Evolutionary conservation across 352 stramenopile species (phyloP).

Genomic region (Peronospora belbahrii): DNA sequence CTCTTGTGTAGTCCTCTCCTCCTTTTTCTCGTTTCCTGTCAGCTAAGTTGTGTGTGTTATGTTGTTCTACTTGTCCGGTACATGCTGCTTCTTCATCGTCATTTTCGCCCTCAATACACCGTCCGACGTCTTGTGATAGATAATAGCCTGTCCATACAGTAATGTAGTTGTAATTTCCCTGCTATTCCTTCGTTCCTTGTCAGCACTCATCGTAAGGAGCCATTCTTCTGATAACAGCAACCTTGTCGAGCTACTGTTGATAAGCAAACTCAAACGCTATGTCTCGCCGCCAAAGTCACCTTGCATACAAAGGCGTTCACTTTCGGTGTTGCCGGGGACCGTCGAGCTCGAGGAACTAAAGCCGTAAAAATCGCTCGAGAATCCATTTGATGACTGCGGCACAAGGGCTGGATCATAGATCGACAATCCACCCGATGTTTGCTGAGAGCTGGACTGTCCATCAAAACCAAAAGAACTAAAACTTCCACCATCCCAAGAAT

Average conservation of each 20-base stretch:
- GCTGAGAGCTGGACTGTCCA: constrained; percentile 9
- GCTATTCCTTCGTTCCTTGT: constrained; percentile 1
- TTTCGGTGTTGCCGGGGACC: constrained; percentile 23
- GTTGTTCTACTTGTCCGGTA: constrained; percentile 11
- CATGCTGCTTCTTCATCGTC: constrained; percentile 12
- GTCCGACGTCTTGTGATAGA: constrained; percentile 15
- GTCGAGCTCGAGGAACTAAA: constrained; percentile 21
- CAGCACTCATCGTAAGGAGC: not conserved
- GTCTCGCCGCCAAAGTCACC: constrained; percentile 28
- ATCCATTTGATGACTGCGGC: constrained; percentile 24
- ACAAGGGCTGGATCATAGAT: constrained; percentile 55
- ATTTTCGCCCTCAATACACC: constrained; percentile 5
- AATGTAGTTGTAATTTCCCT: not conserved
- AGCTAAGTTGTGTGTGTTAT: constrained; percentile 18
- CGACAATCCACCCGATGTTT: constrained; percentile 17
- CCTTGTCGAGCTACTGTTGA: constrained; percentile 39
- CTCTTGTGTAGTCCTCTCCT: constrained; percentile 5
- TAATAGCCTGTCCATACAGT: not conserved
- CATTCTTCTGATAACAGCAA: not conserved
- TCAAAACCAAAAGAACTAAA: constrained; percentile 26
- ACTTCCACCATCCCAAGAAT: constrained; percentile 27
- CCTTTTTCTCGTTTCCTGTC: constrained; percentile 13
- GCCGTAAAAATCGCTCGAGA: constrained; percentile 32
- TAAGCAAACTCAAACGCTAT: constrained; percentile 37
- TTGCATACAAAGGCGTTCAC: constrained; percentile 19